Conservation (phyloP, 169 alveolate species). For the Plasmodium inui region DNA sequence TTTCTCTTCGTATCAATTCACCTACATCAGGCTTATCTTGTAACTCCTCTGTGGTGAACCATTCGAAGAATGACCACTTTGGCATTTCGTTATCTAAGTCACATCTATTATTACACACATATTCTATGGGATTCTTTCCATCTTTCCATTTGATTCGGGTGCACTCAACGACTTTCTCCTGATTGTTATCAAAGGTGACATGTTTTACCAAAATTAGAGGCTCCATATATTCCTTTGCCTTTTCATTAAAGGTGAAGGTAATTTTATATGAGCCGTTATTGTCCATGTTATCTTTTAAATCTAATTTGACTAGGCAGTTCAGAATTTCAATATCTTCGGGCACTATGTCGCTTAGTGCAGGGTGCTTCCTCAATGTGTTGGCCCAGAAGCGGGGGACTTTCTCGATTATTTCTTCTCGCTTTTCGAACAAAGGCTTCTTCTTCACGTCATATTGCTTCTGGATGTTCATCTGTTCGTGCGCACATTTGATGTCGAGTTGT, state of each 20-base stretch:
- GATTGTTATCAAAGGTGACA: constrained; percentile 85
- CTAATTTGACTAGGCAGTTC: constrained; percentile 84
- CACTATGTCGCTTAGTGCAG: constrained; percentile 87
- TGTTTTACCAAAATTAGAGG: constrained; percentile 89
- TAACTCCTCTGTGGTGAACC: constrained; percentile 88
- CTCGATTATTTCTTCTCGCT: constrained; percentile 87
- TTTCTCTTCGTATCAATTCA: constrained; percentile 91
- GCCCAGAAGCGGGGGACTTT: constrained; percentile 93
- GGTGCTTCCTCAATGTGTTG: constrained; percentile 89
- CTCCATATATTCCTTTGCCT: constrained; percentile 89
- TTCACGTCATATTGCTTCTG: constrained; percentile 91
- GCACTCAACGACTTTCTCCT: constrained; percentile 89
- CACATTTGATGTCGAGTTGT: constrained; percentile 90
- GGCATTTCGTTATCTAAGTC: constrained; percentile 63
- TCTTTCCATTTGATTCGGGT: constrained; percentile 91
- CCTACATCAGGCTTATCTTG: constrained; percentile 90
- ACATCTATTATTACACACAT: constrained; percentile 45
- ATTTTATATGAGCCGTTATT: constrained; percentile 91
- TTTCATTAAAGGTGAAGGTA: constrained; percentile 87
- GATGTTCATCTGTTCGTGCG: constrained; percentile 89
- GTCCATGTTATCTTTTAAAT: constrained; percentile 91
- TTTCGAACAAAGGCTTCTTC: constrained; percentile 89
- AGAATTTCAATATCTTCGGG: constrained; percentile 89
- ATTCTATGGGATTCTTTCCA: constrained; percentile 79
- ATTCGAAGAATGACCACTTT: constrained; percentile 87